Base-by-base conservation (phyloP, 1,284 basidiomycete species). In the Leccinum proliferum region DNA sequence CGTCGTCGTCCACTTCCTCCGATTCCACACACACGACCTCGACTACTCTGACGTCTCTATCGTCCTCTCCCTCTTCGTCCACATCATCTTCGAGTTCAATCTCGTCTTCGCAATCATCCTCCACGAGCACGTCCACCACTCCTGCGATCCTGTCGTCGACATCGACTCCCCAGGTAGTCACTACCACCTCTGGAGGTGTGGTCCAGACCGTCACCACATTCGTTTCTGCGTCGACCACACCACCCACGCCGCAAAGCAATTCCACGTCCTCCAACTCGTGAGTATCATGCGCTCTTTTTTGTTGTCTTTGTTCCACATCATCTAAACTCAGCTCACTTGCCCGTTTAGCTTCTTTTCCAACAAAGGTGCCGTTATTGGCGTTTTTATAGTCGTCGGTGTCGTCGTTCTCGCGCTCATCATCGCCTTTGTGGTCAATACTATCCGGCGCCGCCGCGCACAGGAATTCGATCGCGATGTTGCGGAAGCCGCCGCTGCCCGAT, bases 401-500 rank as follows among this genome's bases (percentile, higher is more conserved):
- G 73, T 88, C 58, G 85, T 67, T 15, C 66, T 84, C 39, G 82
- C 76, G 5, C 62, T 89, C 67, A 4, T 82, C 66, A 73, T 89
- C 62, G 77, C 78, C n/a, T 66, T 89, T 57, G 64, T 84, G 56
- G 81, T 83, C 43, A 25, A 25, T 29, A 52, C 75, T 63, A 66
- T 90, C 66, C 83, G 88, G 39, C 81, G 88, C 0, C 83, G 83
- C 6, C 83, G 87, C 9, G 87, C 86, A 2, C 73, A 78, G 64
- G 79, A 81, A 60, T 88, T 89, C 70, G 89, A 91, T 71, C 78
- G 79, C 35, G 89, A 90, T 62, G 84, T 89, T 52, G 86, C 83
- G 12, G 85, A 84, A 61, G 88, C 87, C 0, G 88, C 83, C 1
- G 77, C 77, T 1, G 77, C 81, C 6, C 77, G 79, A 2, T 82